Evolutionary conservation across 1,284 basidiomycete species (phyloP).

Genomic region (Porogramme epimiltina): DNA sequence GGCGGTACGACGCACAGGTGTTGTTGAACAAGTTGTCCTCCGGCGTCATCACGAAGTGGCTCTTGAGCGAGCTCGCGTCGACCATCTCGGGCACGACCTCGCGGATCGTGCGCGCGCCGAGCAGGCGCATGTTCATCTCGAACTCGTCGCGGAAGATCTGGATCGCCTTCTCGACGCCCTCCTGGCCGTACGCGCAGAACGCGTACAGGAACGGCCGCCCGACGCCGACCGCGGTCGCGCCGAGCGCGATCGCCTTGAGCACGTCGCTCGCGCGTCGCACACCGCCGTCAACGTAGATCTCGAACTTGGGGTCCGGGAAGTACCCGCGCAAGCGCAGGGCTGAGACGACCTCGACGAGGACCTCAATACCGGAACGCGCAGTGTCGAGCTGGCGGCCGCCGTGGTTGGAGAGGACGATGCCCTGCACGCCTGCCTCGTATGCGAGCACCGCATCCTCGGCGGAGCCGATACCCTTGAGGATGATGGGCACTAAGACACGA

Average conservation of each 20-base stretch:
- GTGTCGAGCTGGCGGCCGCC: slow-evolving; percentile 91
- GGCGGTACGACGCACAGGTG: slow-evolving; percentile 65
- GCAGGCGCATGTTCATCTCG: slow-evolving; percentile 87
- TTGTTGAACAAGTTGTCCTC: slow-evolving; percentile 68
- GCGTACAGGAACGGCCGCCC: slow-evolving; percentile 87
- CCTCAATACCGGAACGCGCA: slow-evolving; percentile 84
- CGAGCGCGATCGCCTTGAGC: slow-evolving; percentile 88
- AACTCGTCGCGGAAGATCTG: slow-evolving; percentile 86
- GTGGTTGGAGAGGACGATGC: slow-evolving; percentile 89
- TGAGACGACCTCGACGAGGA: slow-evolving; percentile 84
- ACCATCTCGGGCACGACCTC: slow-evolving; percentile 88
- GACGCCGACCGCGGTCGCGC: slow-evolving; percentile 82
- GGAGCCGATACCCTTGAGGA: slow-evolving; percentile 88
- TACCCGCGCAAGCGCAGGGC: slow-evolving; percentile 67
- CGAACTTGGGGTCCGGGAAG: slow-evolving; percentile 76
- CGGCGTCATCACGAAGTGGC: slow-evolving; percentile 64
- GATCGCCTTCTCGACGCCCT: slow-evolving; percentile 76
- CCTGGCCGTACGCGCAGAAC: slow-evolving; percentile 83
- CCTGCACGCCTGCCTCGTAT: slow-evolving; percentile 79
- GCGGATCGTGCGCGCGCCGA: slow-evolving; percentile 78
- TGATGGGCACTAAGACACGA: slow-evolving; percentile 75
- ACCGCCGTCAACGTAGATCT: slow-evolving; percentile 92
- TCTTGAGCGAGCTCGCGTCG: slow-evolving; percentile 68
- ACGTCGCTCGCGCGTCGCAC: slow-evolving; percentile 91
- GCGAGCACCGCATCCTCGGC: slow-evolving; percentile 81